A percentile compares a stretch with the other conserved stretches of the same genome.
phyloP scores from a whole-genome alignment of 768 basidiomycete genomes.

The Boletus subparvulus region DNA sequence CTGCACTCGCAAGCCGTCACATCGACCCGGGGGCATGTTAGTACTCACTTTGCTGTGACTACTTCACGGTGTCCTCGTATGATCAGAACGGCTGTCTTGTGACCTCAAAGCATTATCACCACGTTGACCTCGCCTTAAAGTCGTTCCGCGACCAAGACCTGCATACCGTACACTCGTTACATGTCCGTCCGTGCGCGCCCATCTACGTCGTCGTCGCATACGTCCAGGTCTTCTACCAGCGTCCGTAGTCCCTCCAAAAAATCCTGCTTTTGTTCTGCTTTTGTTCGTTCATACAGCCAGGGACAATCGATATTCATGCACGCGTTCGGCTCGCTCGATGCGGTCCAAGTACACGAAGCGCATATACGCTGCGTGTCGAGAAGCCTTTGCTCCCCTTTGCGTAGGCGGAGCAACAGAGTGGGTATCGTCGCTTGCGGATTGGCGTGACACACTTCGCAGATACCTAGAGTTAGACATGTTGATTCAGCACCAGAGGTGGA shows the following conservation, averaged over 20 bases:
- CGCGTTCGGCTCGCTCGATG: constrained; percentile 55
- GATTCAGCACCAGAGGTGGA: background rate
- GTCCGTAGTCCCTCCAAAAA: constrained; percentile 30
- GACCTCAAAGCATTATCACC: too few species aligned
- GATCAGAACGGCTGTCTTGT: too few species aligned
- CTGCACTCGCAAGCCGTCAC: too few species aligned
- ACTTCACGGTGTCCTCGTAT: too few species aligned
- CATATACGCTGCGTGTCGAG: constrained; percentile 68
- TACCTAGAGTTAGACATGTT: constrained; percentile 34
- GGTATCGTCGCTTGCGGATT: constrained; percentile 55
- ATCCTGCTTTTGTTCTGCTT: constrained; percentile 36
- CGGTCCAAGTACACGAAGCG: constrained; percentile 59
- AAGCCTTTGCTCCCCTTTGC: constrained; percentile 54
- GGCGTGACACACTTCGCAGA: constrained; percentile 64
- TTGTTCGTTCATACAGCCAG: constrained; percentile 73
- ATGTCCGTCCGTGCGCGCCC: background rate
- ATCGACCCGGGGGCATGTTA: too few species aligned
- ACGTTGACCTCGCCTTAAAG: too few species aligned
- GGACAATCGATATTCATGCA: constrained; percentile 90
- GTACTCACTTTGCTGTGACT: too few species aligned
- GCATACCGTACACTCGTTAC: constrained; percentile 2
- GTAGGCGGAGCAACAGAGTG: constrained; percentile 53
- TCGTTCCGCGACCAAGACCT: background rate
- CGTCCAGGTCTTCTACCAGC: constrained; percentile 31
- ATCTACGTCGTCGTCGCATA: background rate